Percentiles rank a stretch among this genome's conserved stretches.
phyloP scores from a whole-genome alignment of 176 grass and related monocot genomes.

The Triticum dicoccoides region DNA sequence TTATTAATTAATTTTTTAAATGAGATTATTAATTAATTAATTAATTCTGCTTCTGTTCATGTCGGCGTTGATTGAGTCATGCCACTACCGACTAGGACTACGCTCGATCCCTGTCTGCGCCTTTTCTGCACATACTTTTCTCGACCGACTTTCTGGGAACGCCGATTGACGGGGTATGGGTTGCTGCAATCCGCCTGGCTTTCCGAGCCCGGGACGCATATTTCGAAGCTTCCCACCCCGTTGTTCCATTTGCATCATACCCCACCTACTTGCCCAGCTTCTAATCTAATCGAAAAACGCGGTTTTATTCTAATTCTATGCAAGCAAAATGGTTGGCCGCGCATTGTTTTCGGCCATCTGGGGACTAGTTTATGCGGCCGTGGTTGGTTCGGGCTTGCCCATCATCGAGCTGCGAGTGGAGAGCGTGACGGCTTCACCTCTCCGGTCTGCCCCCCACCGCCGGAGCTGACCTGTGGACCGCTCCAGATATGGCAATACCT shows the following conservation, averaged over 20 bases:
- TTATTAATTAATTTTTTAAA: too few relatives aligned
- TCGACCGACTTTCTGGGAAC: not conserved
- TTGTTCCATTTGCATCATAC: not conserved
- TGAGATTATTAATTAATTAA: not conserved
- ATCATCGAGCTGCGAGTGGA: not conserved
- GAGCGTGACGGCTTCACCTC: not conserved
- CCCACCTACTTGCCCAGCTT: too few relatives aligned
- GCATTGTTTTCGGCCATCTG: not conserved
- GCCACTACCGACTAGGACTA: not conserved
- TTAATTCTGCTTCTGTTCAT: not conserved
- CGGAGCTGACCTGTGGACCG: not conserved
- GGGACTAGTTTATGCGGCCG: not conserved
- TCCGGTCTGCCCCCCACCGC: not conserved
- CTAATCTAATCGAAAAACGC: not conserved
- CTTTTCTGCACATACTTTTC: not conserved
- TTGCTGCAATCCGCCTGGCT: too few relatives aligned
- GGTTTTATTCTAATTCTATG: not conserved
- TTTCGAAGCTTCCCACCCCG: constrained; percentile 30
- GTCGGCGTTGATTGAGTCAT: constrained; percentile 9
- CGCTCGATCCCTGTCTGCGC: not conserved
- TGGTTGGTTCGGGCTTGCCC: not conserved
- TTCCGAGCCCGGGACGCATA: not conserved
- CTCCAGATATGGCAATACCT: not conserved
- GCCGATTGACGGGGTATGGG: not conserved
- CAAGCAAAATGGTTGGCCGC: not conserved